Base-by-base conservation (phyloP, 2,329 filamentous ascomycete species). In the Penicillium brasilianum region DNA sequence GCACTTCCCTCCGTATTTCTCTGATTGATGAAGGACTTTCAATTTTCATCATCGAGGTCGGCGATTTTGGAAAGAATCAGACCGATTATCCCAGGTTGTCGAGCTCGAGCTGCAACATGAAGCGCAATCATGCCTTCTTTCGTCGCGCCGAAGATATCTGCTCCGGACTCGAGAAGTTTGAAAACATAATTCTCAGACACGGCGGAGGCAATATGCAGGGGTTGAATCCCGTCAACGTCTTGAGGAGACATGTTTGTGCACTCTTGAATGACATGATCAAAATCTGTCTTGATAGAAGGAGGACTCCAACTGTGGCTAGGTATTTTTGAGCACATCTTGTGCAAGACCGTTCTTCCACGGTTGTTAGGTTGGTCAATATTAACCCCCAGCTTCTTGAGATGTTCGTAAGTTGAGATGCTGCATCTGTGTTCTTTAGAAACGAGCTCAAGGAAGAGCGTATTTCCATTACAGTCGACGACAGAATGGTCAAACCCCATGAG, bases 81-180 rank as follows among this genome's bases (percentile, higher is more conserved):
- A 43, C 37, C 37, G 32, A 67, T 50, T 5, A 59, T 58, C n/a
- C 46, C 54, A 25, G 59, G n/a, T 7, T 66, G 60, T 11, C 61
- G 62, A 32, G 58, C 57, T 4, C 51, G 59, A 37, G 66, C 59
- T 30, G 66, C 61, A 59, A 66, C 32, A 57, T 67, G 66, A 28
- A 67, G 62, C 4, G 55, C 52, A 2, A 60, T 60, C 57, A 65
- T 60, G 9, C 56, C 55, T 28, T 65, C 61, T n/a, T 60, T 20
- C 3, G 66, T 67, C 13, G 20, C 25, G 7, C 25, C 58, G 8
- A 60, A 60, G 11, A 63, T 2, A 51, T 66, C 30, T 1, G 60
- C 66, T 3, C 66, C 64, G n/a, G 61, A 41, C 37, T 61, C 41
- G 25, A 66, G 57, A 55, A 66, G 62, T 22, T 63, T 61, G 22